Evolutionary conservation across 352 stramenopile genomes (phyloP), one percentile per base, ranked within the genome.

Genomic region (Phytophthora kernoviae): DNA sequence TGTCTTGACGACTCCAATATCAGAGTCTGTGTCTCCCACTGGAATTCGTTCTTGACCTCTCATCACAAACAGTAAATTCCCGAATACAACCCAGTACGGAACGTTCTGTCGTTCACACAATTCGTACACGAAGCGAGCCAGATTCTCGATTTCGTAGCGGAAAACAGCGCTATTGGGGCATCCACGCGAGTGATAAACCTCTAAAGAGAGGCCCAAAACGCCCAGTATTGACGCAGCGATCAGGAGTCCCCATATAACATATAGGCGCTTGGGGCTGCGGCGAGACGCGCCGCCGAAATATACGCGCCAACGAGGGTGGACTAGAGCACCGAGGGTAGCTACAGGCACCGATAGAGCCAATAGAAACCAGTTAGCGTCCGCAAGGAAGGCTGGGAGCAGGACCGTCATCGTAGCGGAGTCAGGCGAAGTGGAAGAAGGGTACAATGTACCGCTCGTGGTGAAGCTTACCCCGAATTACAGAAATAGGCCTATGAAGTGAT

Each of bases 1-100:
- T 26, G 43, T 56, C 62, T 93, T 90, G 17, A 83, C 49, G 17
- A 93, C 66, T n/a, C 73, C 76, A 51, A 93, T 79, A 63, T 91
- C 84, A 59, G 84, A 90, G 71, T 93, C 81, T 10, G 84, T 91
- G 68, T 93, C 84, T 32, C 80, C 81, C 48, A 81, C 78, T 9
- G 84, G 84, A 51, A 93, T 91, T 34, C 72, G 70, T 5, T 57
- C 65, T 42, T 89, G 45, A n/a, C 70, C 68, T 37, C 84, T 78
- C 59, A 93, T 71, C 8, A 93, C 81, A 40, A 93, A 93, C 17
- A 93, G 61, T 44, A 89, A 55, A 40, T 89, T 91, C 55, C 84
- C 84, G 61, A 91, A 91, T 42, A 80, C 73, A 41, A 76, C 59
- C 84, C 84, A 93, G 54, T 86, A 93, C 24, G 78, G 68, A 54